Base-by-base conservation (phyloP, 2,329 filamentous ascomycete species). In the Truncatella angustata region DNA sequence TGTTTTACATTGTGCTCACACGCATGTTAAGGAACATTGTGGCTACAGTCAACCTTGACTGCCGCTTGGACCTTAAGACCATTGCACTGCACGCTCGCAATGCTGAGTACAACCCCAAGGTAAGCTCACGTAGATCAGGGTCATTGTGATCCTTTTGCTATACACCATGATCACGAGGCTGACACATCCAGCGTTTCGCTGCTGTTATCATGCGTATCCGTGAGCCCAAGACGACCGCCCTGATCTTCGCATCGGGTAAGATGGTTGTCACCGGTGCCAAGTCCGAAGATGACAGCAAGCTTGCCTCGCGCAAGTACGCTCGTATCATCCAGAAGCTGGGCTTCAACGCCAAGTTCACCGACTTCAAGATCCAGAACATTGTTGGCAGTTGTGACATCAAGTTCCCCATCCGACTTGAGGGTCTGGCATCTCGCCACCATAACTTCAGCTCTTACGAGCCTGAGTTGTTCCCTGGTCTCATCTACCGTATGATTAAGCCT, bases 341-440 rank as follows among this genome's bases (percentile, higher is more conserved):
- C 57, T 99, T 99, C 82, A 96, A 97, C 63, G 93, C 94, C 66
- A 97, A 97, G 84, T 97, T 99, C 74, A 97, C 92, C 61, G 94
- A 99, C 73, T 99, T 99, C 79, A 99, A 97, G 84, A 99, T 99
- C 66, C 92, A 97, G 79, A 99, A 99, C 75, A 97, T 99, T 59
- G 94, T 99, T 60, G 94, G 94, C 59, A 96, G 91, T 55, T 97
- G 93, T 73, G 94, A 99, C 70, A 97, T 99, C 81, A 97, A 97
- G 81, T 99, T 99, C 77, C 94, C 94, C 50, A 97, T 99, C 63
- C 91, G 94, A 61, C 81, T 99, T 54, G 94, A 97, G 72, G 94
- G 94, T 74, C 79, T 99, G 69, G 94, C 94, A 14, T 94, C 88
- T 62, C 91, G 92, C 75, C 94, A 99, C 82, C 93, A 97, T 81